A percentile compares a stretch with the other conserved stretches of the same genome.
Evolutionary conservation across 106 monocot genomes (phyloP).

Genomic region (Chionographis japonica): DNA sequence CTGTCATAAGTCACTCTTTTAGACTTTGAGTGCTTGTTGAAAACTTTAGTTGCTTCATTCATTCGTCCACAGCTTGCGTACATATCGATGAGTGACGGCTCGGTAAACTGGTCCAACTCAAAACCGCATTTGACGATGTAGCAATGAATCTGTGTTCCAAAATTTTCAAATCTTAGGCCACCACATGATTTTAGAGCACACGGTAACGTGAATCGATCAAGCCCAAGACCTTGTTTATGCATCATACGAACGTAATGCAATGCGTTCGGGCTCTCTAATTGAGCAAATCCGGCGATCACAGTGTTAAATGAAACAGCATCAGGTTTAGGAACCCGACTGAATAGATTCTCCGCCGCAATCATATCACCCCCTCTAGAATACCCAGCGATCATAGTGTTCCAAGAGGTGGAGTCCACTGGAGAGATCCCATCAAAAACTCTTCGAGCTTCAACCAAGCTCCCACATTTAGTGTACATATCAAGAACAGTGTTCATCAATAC

Average conservation of each 20-base stretch:
- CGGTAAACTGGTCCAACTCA: slow-evolving; percentile 10
- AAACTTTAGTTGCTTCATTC: slow-evolving; percentile 30
- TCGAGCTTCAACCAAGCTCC: slow-evolving; percentile 47
- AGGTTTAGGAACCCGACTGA: slow-evolving; percentile 28
- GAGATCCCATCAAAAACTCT: slow-evolving; percentile 43
- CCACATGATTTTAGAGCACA: slow-evolving; percentile 57
- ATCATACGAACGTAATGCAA: slow-evolving; percentile 44
- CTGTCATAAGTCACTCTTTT: slow-evolving; percentile 9
- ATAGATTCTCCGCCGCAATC: slow-evolving; percentile 53
- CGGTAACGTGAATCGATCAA: slow-evolving; percentile 71
- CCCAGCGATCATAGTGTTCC: slow-evolving; percentile 67
- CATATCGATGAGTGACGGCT: slow-evolving; percentile 67
- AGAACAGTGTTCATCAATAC: slow-evolving; percentile 57
- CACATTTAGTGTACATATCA: slow-evolving; percentile 78
- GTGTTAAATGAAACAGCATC: slow-evolving; percentile 71
- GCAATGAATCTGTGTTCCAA: slow-evolving; percentile 51
- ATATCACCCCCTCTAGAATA: slow-evolving; percentile 34
- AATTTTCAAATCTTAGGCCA: slow-evolving; percentile 2
- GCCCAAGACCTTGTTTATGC: slow-evolving; percentile 36
- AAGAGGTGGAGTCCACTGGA: slow-evolving; percentile 37
- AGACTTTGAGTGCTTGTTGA: slow-evolving; percentile 16
- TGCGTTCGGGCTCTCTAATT: slow-evolving; percentile 34
- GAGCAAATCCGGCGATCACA: slow-evolving; percentile 61
- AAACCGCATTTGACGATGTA: slow-evolving; percentile 52
- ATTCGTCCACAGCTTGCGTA: slow-evolving; percentile 45